Evolutionary conservation across 202 grass and related monocot genomes (phyloP), one percentile per base, ranked within the genome.

Genomic region (Zizania palustris): DNA sequence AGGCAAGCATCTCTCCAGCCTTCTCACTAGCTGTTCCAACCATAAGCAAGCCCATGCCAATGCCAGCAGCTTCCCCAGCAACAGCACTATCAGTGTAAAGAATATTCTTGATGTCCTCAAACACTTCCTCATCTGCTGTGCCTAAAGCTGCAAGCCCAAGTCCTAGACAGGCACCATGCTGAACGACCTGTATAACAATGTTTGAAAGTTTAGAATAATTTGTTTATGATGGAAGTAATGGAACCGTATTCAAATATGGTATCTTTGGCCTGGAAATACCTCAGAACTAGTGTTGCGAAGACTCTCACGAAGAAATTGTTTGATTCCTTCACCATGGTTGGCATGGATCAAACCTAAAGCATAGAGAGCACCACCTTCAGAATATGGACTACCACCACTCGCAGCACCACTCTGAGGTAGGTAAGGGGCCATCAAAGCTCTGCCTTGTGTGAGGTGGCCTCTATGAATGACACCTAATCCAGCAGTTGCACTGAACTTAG

Each of bases 301-400:
- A 65, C 92, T 96, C 67, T 99, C 92, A 71, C 90, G 85, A 37
- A 99, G 89, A 76, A 99, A 99, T 85, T 96, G 89, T 63, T 99
- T 99, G 69, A 99, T 99, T 80, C 92, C 96, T 88, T 99, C 96
- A 71, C 96, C 96, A 79, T 99, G 96, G 77, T 99, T 99, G 45
- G 96, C 96, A 93, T 99, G 96, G 87, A 99, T 96, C 71, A 99
- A 76, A 74, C 96, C 96, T 72, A 99, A 71, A 21, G 96, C 96
- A 67, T 99, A 99, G 44, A 99, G 92, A 46, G 92, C 96, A 63
- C 96, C 96, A 72, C 96, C 96, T 89, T 99, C 92, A 39, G 96
- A 99, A 79, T 99, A 99, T 81, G 92, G 92, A 87, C 96, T 99
- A 18, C 96, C 96, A 42, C 88, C 96, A 67, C 92, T 92, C 13